These are phyloP conservation scores for Filobasidium uniguttulatum DNA, from an alignment of 1,284 basidiomycete species.

Conservation along the genomic window DNA sequence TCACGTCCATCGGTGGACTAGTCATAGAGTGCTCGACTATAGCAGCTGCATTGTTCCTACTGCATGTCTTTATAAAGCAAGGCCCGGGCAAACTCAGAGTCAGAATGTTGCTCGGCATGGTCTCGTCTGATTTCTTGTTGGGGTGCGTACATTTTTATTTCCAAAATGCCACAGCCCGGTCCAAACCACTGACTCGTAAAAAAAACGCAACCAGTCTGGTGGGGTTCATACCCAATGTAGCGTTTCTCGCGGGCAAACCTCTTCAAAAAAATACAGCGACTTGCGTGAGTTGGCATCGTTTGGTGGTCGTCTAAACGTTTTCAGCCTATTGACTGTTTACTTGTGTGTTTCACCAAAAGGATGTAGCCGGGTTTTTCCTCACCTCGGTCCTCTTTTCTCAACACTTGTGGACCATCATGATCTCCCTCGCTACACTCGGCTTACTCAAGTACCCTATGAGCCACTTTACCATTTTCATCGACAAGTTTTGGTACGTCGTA, in stretches of 20 bases:
- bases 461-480: constrained; percentile 20
- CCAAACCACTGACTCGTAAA: neutral
- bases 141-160: constrained; percentile 16
- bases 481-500: constrained; percentile 20
- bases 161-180: neutral
- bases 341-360: constrained; percentile 11
- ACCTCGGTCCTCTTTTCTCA: constrained; percentile 28
- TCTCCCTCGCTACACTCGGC: constrained; percentile 29
- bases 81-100: constrained; percentile 28
- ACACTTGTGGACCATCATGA: constrained; percentile 28
- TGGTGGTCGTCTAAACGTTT: neutral
- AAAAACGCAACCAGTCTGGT: constrained; percentile 22
- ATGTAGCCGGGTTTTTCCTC: constrained; percentile 23
- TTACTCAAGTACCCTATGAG: constrained; percentile 31
- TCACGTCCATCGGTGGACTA: constrained; percentile 19
- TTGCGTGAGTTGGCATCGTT: constrained; percentile 23
- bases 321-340: neutral
- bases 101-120: constrained; percentile 28
- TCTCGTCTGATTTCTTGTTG: constrained; percentile 26
- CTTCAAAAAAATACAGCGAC: constrained; percentile 17
- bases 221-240: constrained; percentile 20
- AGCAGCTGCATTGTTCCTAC: constrained; percentile 21
- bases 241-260: constrained; percentile 17
- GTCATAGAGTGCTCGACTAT: constrained; percentile 24
- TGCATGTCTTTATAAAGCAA: constrained; percentile 19